Percentiles rank a stretch among this genome's conserved stretches.
phyloP scores from a whole-genome alignment of 2,329 filamentous ascomycete species.

The Pestalotiopsis sp. region DNA sequence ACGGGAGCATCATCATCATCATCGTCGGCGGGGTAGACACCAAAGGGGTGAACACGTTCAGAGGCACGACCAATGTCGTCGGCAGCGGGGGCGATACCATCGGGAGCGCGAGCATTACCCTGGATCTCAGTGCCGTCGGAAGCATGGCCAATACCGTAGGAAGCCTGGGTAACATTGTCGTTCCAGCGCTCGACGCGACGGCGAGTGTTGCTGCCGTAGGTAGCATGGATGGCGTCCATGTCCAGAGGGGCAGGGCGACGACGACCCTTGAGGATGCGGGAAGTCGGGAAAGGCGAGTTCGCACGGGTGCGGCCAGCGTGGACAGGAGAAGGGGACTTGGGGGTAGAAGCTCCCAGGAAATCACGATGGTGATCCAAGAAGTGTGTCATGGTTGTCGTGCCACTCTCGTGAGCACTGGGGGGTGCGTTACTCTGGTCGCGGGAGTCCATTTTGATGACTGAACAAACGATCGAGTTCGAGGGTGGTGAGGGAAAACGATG shows the following conservation, averaged over 20 bases:
- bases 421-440: constrained; percentile 10
- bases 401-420: constrained; percentile 19
- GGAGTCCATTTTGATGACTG: background rate
- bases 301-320: background rate
- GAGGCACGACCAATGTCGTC: no score
- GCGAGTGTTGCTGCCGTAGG: background rate
- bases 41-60: no score
- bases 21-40: no score
- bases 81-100: constrained; percentile 20
- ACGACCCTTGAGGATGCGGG: constrained; percentile 10
- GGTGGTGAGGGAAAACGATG: background rate
- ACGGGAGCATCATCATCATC: background rate
- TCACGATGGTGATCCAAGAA: constrained; percentile 17
- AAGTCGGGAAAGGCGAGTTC: constrained; percentile 6
- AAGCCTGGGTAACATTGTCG: background rate
- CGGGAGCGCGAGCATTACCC: background rate
- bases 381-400: constrained; percentile 26
- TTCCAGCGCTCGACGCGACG: background rate
- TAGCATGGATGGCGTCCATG: background rate
- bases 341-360: background rate
- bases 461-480: background rate
- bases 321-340: constrained; percentile 1
- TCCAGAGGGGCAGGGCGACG: constrained; percentile 10
- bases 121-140: constrained; percentile 1
- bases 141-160: constrained; percentile 18